Evolutionary conservation across 2,329 filamentous ascomycete species (phyloP), one percentile per base, ranked within the genome.

Genomic region (Botrytis hyacinthi): DNA sequence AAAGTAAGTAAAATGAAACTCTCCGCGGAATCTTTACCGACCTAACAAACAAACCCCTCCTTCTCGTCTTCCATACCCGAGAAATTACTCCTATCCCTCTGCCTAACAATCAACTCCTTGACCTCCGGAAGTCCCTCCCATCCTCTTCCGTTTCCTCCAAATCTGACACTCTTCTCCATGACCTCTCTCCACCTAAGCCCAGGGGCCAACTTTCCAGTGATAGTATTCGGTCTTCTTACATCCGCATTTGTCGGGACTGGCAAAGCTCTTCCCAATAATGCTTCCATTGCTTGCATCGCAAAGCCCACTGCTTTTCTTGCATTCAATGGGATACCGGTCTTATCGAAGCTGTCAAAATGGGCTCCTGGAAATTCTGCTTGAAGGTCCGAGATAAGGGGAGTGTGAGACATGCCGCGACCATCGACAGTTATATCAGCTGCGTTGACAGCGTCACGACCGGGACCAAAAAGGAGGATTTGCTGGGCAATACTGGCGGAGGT

Each of bases 221-320:
- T 80, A 18, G 79, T 80, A 65, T 81, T 81, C 3, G 79, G 80
- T n/a, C 79, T 71, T 66, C 79, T 76, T 4, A 80, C 79, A 72
- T 80, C 75, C 2, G 79, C 79, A 74, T 81, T 81, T 7, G 77
- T 80, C 5, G 80, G 78, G 0, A 81, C 78, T 14, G 78, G 78
- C 9, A 80, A 70, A 22, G 80, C 80, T 73, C 80, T 72, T 29
- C 80, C 80, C 2, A 81, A 74, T 12, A 81, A 63, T 44, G 80
- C 80, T 70, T 81, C 80, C 78, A 81, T 80, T 20, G 80, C 80
- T 66, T 81, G 80, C 79, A 81, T 80, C 2, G 80, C 80, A 62
- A 81, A 81, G 1, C 80, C 80, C 0, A 81, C 79, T 14, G 80
- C 80, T 69, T 81, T 80, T 74, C 81, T 81, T 20, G 79, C 80